Percentiles rank a stretch among this genome's conserved stretches.
phyloP scores from a whole-genome alignment of 2,329 filamentous ascomycete species.

The Raffaelea ambrosiae region DNA sequence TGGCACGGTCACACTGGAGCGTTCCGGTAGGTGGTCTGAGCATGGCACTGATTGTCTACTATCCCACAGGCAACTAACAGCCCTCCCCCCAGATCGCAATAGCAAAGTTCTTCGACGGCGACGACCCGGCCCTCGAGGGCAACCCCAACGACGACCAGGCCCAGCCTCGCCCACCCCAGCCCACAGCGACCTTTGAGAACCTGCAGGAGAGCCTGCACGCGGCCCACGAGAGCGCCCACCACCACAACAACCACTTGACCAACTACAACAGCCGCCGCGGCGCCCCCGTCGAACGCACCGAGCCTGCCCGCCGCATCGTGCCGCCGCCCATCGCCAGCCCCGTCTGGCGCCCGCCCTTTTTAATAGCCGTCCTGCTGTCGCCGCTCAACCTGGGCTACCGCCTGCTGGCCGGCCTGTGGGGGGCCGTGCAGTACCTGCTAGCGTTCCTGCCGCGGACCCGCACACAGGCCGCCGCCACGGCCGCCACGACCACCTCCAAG shows the following conservation, averaged over 20 bases:
- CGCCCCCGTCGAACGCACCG: slow-evolving; percentile 26
- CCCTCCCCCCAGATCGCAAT: slow-evolving; percentile 68
- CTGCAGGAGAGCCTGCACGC: not conserved
- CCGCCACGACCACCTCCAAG: slow-evolving; percentile 42
- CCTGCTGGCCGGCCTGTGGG: slow-evolving; percentile 59
- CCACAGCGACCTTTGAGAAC: slow-evolving; percentile 14
- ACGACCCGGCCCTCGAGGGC: slow-evolving; percentile 73
- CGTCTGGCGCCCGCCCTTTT: slow-evolving; percentile 61
- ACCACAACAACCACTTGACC: too few relatives aligned
- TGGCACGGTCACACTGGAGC: slow-evolving; percentile 91
- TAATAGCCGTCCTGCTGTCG: slow-evolving; percentile 69
- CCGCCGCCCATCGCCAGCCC: slow-evolving; percentile 55
- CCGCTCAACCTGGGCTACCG: slow-evolving; percentile 75
- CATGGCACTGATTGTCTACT: not conserved
- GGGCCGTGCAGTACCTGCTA: slow-evolving; percentile 68
- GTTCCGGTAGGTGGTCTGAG: slow-evolving; percentile 63
- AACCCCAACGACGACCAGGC: slow-evolving; percentile 64
- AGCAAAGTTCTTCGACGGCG: slow-evolving; percentile 95
- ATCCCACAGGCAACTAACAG: not conserved
- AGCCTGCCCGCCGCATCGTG: slow-evolving; percentile 77
- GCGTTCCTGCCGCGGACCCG: slow-evolving; percentile 59
- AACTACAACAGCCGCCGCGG: not conserved
- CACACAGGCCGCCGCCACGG: slow-evolving; percentile 39
- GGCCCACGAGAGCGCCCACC: not conserved
- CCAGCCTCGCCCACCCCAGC: slow-evolving; percentile 21